phyloP scores from a whole-genome alignment of 2,329 filamentous ascomycete species.

The Thelonectria rubi region DNA sequence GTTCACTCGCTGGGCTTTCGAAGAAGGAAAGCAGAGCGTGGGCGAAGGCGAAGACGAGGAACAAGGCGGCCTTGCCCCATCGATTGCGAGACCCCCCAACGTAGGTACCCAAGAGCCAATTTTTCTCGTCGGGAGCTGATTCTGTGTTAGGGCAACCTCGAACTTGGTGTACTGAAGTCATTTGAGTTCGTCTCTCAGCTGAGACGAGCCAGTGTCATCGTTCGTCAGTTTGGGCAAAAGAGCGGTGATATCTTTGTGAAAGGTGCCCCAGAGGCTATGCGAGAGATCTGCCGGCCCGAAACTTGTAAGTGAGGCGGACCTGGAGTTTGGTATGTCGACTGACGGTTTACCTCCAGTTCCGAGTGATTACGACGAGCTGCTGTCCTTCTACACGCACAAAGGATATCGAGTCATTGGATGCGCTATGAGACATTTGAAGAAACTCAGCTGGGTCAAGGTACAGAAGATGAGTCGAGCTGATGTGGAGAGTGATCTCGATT shows the following conservation, averaged over 20 bases:
- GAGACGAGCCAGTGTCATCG: constrained; percentile 90
- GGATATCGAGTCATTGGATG: constrained; percentile 97
- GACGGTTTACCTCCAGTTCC: constrained; percentile 65
- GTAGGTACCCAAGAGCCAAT: constrained; percentile 58
- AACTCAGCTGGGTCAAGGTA: constrained; percentile 91
- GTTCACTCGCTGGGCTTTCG: constrained; percentile 91
- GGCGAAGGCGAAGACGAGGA: constrained; percentile 77
- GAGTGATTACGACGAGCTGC: constrained; percentile 85
- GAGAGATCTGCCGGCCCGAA: constrained; percentile 85
- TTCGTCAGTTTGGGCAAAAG: constrained; percentile 84
- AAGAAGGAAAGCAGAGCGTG: constrained; percentile 80
- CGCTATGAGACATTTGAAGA: constrained; percentile 86
- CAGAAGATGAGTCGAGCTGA: constrained; percentile 92
- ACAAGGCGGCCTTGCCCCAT: constrained; percentile 80
- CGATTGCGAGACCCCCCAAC: constrained; percentile 83
- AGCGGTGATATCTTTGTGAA: constrained; percentile 93
- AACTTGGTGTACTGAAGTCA: constrained; percentile 87
- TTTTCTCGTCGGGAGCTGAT: neutral
- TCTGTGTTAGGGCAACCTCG: constrained; percentile 63
- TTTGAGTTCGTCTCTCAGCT: constrained; percentile 97
- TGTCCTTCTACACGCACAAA: constrained; percentile 92
- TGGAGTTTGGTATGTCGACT: constrained; percentile 8
- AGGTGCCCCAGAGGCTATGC: constrained; percentile 95
- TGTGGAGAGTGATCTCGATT: constrained; percentile 84
- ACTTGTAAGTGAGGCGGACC: constrained; percentile 66